Conservation (phyloP, 306 rosid species). For the Betula pendula region DNA sequence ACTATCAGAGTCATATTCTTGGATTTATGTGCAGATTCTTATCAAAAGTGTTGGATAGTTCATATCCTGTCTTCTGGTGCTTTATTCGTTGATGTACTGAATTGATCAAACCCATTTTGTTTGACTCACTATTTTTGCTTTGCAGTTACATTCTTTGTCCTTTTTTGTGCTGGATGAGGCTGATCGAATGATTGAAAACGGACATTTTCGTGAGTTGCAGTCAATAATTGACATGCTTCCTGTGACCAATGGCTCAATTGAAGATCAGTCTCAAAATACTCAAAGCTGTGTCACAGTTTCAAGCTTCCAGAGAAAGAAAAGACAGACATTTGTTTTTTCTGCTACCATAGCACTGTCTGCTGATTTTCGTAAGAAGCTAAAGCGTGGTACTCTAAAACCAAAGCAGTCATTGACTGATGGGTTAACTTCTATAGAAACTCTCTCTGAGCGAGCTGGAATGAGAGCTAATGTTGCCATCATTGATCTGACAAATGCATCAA, state of each 20-base stretch:
- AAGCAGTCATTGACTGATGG: constrained; percentile 61
- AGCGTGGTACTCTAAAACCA: constrained; percentile 57
- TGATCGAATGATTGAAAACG: constrained; percentile 90
- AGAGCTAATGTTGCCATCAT: constrained; percentile 81
- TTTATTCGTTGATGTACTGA: not conserved
- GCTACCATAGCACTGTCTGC: constrained; percentile 88
- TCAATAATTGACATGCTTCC: constrained; percentile 96
- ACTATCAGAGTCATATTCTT: not conserved
- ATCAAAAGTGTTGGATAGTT: not conserved
- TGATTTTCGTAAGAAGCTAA: constrained; percentile 91
- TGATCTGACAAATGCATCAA: constrained; percentile 76
- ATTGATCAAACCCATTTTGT: constrained; percentile 19
- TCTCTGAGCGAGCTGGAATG: constrained; percentile 91
- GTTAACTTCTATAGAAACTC: constrained; percentile 78
- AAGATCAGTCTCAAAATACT: constrained; percentile 43
- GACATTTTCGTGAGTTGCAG: constrained; percentile 90
- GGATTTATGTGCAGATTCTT: not conserved
- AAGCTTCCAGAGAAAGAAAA: constrained; percentile 77
- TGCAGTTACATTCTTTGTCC: constrained; percentile 88
- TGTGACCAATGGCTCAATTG: constrained; percentile 41
- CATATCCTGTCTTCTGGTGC: not conserved
- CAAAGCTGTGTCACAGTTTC: constrained; percentile 53
- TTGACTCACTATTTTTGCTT: constrained; percentile 29
- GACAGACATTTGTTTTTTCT: constrained; percentile 95
- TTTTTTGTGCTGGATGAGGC: constrained; percentile 98